Conservation (phyloP, 176 grass and related monocot species). For the Oryza punctata region DNA sequence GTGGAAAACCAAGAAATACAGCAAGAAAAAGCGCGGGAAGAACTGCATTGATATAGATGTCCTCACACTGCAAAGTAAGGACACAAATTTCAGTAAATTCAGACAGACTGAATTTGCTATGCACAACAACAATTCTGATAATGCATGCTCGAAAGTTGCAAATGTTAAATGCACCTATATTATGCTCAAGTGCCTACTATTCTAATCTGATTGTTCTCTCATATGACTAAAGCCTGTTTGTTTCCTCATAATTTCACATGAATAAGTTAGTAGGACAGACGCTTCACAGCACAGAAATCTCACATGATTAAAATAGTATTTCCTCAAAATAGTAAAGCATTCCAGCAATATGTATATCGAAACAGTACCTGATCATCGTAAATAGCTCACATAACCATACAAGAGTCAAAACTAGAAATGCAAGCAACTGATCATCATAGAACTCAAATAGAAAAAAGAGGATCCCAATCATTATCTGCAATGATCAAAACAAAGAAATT, state of each 20-base stretch:
- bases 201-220: neutral
- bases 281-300: neutral
- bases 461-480: slow-evolving; percentile 99
- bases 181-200: neutral
- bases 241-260: neutral
- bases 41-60: slow-evolving; percentile 99
- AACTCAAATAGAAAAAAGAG: slow-evolving; percentile 99
- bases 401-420: slow-evolving; percentile 93
- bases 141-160: neutral
- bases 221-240: slow-evolving; percentile 14
- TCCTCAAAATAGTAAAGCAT: slow-evolving; percentile 12
- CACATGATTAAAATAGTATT: neutral
- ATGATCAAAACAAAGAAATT: slow-evolving; percentile 44
- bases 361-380: slow-evolving; percentile 93
- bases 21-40: slow-evolving; percentile 97
- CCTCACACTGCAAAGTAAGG: slow-evolving; percentile 72
- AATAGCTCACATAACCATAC: slow-evolving; percentile 99
- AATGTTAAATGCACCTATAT: neutral
- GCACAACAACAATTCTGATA: slow-evolving; percentile 1
- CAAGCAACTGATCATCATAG: slow-evolving; percentile 95
- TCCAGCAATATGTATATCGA: slow-evolving; percentile 13
- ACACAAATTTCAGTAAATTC: slow-evolving; percentile 17
- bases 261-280: neutral
- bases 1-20: slow-evolving; percentile 99
- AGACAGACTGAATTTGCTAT: slow-evolving; percentile 22